phyloP scores from a whole-genome alignment of 495 filamentous ascomycete genomes.

The Neurospora sp. region DNA sequence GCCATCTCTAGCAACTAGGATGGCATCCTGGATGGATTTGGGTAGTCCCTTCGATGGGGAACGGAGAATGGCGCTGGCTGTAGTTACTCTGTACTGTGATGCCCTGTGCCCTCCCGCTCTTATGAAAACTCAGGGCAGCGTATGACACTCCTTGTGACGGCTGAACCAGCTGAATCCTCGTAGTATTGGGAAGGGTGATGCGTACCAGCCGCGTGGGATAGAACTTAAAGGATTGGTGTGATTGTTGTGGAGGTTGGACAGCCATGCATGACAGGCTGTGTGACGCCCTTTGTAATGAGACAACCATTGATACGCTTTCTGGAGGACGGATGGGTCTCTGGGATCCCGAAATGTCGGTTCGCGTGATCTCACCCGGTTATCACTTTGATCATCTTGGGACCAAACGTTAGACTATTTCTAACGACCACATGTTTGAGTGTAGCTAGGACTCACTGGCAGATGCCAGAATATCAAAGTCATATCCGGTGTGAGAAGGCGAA shows the following conservation, averaged over 20 bases:
- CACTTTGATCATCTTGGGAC: background rate
- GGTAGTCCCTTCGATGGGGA: background rate
- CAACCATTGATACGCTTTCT: background rate
- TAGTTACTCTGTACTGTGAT: background rate
- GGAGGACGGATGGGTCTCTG: background rate
- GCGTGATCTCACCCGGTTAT: background rate
- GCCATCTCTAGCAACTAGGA: background rate
- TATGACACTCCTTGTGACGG: background rate
- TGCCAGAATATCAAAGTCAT: background rate
- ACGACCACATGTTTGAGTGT: background rate
- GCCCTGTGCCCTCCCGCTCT: background rate
- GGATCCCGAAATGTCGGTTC: background rate
- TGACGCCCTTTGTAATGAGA: background rate
- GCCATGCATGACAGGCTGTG: background rate
- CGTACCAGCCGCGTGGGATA: background rate
- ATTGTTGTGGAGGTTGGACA: background rate
- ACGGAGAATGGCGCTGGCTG: background rate
- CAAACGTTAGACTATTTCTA: background rate
- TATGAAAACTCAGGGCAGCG: background rate
- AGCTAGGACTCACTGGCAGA: background rate
- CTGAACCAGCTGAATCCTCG: background rate
- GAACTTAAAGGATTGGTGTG: background rate
- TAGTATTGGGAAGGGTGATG: background rate
- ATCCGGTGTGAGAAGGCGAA: background rate
- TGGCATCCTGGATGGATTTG: background rate